Conservation (phyloP, 768 basidiomycete genomes). For the Mycena indigotica region DNA sequence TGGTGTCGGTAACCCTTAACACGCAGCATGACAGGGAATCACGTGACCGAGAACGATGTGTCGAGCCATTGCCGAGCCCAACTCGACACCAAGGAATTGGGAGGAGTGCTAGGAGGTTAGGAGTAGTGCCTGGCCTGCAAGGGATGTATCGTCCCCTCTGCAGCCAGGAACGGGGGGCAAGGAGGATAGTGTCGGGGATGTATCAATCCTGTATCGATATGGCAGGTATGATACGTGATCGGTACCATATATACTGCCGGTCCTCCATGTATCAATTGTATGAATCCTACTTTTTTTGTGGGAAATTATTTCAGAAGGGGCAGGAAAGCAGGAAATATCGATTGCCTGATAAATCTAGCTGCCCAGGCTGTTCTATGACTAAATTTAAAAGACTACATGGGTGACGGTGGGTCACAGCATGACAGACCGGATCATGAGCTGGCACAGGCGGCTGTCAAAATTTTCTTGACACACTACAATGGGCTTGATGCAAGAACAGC, state of each 20-base stretch:
- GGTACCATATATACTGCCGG: background rate
- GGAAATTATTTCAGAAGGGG: background rate
- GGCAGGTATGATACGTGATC: background rate
- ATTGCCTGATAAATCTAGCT: background rate
- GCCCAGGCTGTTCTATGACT: background rate
- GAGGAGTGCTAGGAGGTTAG: too few species aligned
- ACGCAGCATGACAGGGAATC: too few species aligned
- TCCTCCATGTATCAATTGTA: background rate
- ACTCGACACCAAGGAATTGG: too few species aligned
- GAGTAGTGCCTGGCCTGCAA: too few species aligned
- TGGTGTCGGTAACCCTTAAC: too few species aligned
- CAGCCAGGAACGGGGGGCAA: too few species aligned
- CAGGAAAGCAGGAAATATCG: background rate
- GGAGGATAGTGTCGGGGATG: constrained; percentile 4
- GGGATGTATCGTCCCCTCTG: too few species aligned
- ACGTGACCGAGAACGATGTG: too few species aligned
- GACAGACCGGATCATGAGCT: background rate
- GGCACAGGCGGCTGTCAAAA: background rate
- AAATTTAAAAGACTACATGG: background rate
- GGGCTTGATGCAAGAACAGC: background rate
- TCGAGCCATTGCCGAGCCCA: too few species aligned
- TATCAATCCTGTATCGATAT: constrained; percentile 1
- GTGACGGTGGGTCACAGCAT: background rate
- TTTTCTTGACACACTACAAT: background rate
- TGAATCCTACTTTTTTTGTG: background rate